These are phyloP conservation scores for Pseudozyma tsukubaensis DNA, from an alignment of 1,284 basidiomycete genomes.

Conservation along the genomic window DNA sequence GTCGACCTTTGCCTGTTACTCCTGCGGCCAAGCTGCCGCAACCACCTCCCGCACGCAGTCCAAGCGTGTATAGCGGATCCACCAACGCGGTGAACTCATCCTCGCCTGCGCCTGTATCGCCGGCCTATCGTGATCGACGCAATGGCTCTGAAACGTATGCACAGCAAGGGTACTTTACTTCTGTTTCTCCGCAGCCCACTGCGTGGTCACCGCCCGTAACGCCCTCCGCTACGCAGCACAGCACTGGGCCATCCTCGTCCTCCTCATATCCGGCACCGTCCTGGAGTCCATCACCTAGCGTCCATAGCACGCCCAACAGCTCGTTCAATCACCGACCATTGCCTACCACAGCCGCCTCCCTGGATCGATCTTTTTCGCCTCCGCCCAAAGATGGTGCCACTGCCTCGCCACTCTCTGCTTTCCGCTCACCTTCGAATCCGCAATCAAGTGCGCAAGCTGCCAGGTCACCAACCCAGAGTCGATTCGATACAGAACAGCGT, in stretches of 20 bases:
- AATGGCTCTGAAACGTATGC: constrained; percentile 4
- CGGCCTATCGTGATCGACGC: constrained; percentile 7
- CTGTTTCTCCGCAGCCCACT: constrained; percentile 27
- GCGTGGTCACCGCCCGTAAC: constrained; percentile 35
- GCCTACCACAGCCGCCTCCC: constrained; percentile 27
- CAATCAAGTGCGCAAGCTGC: constrained; percentile 17
- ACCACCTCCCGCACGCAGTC: constrained; percentile 10
- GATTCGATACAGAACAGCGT: constrained; percentile 18
- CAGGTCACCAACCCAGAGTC: constrained; percentile 15
- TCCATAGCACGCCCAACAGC: constrained; percentile 29
- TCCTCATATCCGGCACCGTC: constrained; percentile 31
- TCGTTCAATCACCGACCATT: constrained; percentile 34
- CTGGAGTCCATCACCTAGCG: constrained; percentile 38
- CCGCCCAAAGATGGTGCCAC: constrained; percentile 20
- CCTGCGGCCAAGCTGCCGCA: constrained; percentile 12
- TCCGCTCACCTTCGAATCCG: constrained; percentile 35
- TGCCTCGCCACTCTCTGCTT: constrained; percentile 34
- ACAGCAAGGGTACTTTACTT: constrained; percentile 33
- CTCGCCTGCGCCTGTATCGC: constrained; percentile 9
- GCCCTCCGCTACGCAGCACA: constrained; percentile 24
- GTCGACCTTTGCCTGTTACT: constrained; percentile 38
- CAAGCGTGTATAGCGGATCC: constrained; percentile 5
- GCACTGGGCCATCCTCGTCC: constrained; percentile 12
- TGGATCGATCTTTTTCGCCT: constrained; percentile 42
- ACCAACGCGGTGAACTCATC: not conserved